Evolutionary conservation across 345 rosid genomes (phyloP), one percentile per base, ranked within the genome.

Genomic region (Chamaenerion angustifolium): DNA sequence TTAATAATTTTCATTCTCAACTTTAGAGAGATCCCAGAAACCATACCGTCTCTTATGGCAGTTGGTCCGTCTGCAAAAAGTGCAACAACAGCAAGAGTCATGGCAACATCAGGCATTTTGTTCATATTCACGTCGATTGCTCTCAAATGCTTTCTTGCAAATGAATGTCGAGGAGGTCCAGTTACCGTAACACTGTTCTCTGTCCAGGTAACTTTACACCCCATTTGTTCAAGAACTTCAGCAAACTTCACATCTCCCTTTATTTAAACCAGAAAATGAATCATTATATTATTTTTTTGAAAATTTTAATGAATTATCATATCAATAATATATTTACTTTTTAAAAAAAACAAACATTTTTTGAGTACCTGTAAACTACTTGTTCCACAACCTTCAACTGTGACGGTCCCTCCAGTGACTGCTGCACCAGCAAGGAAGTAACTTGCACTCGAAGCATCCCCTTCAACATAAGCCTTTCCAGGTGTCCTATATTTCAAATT

Each of bases 401-500:
- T 86, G 60, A 90, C 70, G 37, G 94, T 86, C 54, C 93, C 94
- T 40, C 98, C 98, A 8, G 94, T 86, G 70, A 92, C 69, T 46
- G 96, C 96, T 42, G 98, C 94, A 46, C 98, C 98, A 45, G 88
- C 98, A 47, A 92, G 79, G 70, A 92, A 92, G 72, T 92, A 87
- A 70, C 98, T 87, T 52, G 98, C 98, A 80, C 96, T 92, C 54
- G 98, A 92, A 56, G 98, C 98, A 79, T 92, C 98, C 19, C 96
- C 96, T 74, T 92, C 96, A 27, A 92, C 95, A 23, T 66, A 92
- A 60, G 94, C 88, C 56, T 70, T 80, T 67, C 95, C 95, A 18
- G 96, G 90, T 54, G 95, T 80, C 84, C 98, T 87, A 31, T 31
- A 5, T 31, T 31, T 45, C 56, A 55, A 14, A 72, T 16, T 12